A percentile compares a stretch with the other conserved stretches of the same genome.
phyloP scores from a whole-genome alignment of 1,284 basidiomycete genomes.

The Trametes pubescens region DNA sequence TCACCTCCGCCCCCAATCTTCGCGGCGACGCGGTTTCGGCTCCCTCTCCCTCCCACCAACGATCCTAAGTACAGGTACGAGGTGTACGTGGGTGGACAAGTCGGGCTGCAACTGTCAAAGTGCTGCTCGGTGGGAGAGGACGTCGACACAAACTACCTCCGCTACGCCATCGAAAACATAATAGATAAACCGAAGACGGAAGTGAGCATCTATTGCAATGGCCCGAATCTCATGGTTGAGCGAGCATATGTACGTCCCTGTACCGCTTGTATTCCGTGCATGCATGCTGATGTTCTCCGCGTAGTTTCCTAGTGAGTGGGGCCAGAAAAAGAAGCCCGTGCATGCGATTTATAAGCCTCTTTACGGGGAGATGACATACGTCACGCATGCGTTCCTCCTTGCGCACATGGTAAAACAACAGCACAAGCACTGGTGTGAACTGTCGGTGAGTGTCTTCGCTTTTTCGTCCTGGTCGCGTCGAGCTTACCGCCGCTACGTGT shows the following conservation, averaged over 20 bases:
- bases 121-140: conserved; percentile 1
- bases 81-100: conserved; percentile 2
- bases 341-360: background rate
- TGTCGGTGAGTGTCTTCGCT: background rate
- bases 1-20: background rate
- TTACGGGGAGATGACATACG: background rate
- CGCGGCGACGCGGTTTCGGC: conserved; percentile 3
- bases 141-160: background rate
- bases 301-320: conserved; percentile 1
- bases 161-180: background rate
- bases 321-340: background rate
- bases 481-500: background rate
- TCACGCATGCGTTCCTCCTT: background rate
- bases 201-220: conserved; percentile 2
- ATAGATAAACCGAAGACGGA: background rate
- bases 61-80: background rate
- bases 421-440: conserved; percentile 6
- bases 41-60: background rate
- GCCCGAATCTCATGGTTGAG: conserved; percentile 2
- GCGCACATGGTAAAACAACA: conserved; percentile 6
- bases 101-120: conserved; percentile 8
- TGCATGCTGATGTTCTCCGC: background rate
- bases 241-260: conserved; percentile 1
- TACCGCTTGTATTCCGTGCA: background rate
- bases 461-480: too few relatives aligned